Percentiles rank a stretch among this genome's conserved stretches.
Conservation (phyloP, 2,329 filamentous ascomycete genomes). For the Pestalotiopsis sp. region DNA sequence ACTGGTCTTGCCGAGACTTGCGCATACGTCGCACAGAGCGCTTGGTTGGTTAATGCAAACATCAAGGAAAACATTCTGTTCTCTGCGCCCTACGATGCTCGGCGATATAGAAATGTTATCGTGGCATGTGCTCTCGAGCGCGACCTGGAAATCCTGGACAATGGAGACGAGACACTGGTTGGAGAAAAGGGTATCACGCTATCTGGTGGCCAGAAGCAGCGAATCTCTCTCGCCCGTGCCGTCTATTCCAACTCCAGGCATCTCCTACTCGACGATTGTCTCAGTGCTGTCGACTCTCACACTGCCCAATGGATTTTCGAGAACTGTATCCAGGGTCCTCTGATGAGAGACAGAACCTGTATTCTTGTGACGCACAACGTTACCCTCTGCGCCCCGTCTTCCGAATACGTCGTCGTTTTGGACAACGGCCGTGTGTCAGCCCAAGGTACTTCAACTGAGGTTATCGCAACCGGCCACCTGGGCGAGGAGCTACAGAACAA, state of each 20-base stretch:
- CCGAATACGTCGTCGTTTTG: slow-evolving; percentile 79
- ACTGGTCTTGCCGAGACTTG: slow-evolving; percentile 89
- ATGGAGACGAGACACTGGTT: slow-evolving; percentile 89
- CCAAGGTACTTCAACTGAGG: slow-evolving; percentile 75
- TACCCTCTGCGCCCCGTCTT: slow-evolving; percentile 78
- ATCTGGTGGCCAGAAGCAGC: slow-evolving; percentile 95
- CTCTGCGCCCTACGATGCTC: slow-evolving; percentile 74
- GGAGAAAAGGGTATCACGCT: slow-evolving; percentile 97
- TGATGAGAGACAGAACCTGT: slow-evolving; percentile 89
- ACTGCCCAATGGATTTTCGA: slow-evolving; percentile 98
- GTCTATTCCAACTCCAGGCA: slow-evolving; percentile 95
- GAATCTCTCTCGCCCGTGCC: slow-evolving; percentile 93
- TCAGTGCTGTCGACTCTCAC: slow-evolving; percentile 96
- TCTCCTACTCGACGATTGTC: slow-evolving; percentile 87
- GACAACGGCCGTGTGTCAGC: slow-evolving; percentile 80
- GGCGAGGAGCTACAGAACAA: slow-evolving; percentile 78
- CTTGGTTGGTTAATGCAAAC: slow-evolving; percentile 94
- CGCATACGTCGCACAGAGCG: slow-evolving; percentile 94
- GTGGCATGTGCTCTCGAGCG: slow-evolving; percentile 88
- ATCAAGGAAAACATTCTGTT: slow-evolving; percentile 97
- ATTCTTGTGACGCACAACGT: slow-evolving; percentile 96
- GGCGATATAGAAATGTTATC: slow-evolving; percentile 84
- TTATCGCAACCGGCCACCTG: slow-evolving; percentile 84
- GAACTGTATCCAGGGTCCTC: slow-evolving; percentile 82
- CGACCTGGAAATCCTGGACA: slow-evolving; percentile 88